Conservation (phyloP, 2,329 filamentous ascomycete genomes). For the Talaromyces atroroseus region DNA sequence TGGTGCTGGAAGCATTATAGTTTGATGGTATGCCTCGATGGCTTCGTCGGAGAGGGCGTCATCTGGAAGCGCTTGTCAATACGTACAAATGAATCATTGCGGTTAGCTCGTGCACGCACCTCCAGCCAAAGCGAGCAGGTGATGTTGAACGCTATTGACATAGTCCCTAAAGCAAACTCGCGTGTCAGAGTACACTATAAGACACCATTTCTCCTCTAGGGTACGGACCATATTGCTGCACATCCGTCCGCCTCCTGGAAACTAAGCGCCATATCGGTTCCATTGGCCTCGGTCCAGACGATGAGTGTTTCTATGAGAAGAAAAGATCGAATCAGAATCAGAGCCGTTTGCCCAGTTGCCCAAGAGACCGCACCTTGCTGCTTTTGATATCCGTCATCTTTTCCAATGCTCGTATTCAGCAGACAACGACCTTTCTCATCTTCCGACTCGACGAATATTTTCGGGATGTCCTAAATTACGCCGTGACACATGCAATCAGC, state of each 20-base stretch:
- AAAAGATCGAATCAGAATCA: constrained; percentile 22
- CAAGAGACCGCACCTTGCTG: constrained; percentile 65
- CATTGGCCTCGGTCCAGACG: constrained; percentile 91
- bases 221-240: constrained; percentile 73
- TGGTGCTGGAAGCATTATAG: constrained; percentile 70
- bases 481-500: constrained; percentile 2
- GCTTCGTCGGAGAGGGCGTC: constrained; percentile 85
- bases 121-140: constrained; percentile 57
- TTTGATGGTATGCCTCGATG: constrained; percentile 60
- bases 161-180: constrained; percentile 65
- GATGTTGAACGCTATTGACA: constrained; percentile 76
- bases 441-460: constrained; percentile 88
- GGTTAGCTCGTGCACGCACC: constrained; percentile 41
- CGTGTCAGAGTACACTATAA: constrained; percentile 2
- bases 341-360: constrained; percentile 5
- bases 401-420: constrained; percentile 82
- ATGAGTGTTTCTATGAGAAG: constrained; percentile 76
- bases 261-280: constrained; percentile 93
- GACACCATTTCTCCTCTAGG: neutral
- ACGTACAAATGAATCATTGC: constrained; percentile 22
- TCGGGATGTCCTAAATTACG: constrained; percentile 65
- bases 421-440: constrained; percentile 79
- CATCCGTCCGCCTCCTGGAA: constrained; percentile 98
- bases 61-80: constrained; percentile 46
- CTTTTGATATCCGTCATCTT: constrained; percentile 95